Base-by-base conservation (phyloP, 495 filamentous ascomycete species). In the Cetradonia linearis region DNA sequence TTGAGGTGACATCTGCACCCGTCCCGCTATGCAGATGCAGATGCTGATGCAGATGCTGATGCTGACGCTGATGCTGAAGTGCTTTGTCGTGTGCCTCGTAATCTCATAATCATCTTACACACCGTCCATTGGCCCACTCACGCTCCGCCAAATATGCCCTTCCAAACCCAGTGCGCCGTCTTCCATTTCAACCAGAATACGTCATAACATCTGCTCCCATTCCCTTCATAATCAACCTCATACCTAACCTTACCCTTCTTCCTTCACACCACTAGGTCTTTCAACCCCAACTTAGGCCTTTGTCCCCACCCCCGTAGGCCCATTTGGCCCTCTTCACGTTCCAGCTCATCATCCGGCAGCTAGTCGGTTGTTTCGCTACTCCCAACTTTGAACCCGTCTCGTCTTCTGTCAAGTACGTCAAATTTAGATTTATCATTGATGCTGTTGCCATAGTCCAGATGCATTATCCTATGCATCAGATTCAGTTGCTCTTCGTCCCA, bases 261-360 rank as follows among this genome's bases (percentile, higher is more conserved):
- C n/a, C 42, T 20, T 54, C 50, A 54, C 30, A 54, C 8, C 0
- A 38, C 25, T 8, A 23, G 14, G 5, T 18, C 14, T 25, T 7
- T 11, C 4, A n/a, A 59, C 46, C 9, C 34, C 27, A 48, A 16
- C 28, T 59, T 33, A 14, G 13, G 57, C 47, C 57, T 6, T n/a
- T 34, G 33, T 31, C 13, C 33, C n/a, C n/a, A n/a, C 18, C 46
- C 31, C 46, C 30, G 10, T 25, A 46, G 33, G 3, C 16, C 11
- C 25, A 28, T 28, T 8, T 20, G 28, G 34, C 57, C 20, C 11
- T 48, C 20, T 30, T 57, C 57, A n/a, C 37, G 11, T 25, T 61
- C 59, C n/a, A 61, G 14, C 3, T 61, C 59, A 40, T 52, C 49
- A 40, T 61, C 59, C 11, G 48, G 44, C 10, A 61, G 50, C 59